Percentiles rank a stretch among this genome's conserved stretches.
Conservation (phyloP, 2,329 filamentous ascomycete species). For the Botryotinia narcissicola region DNA sequence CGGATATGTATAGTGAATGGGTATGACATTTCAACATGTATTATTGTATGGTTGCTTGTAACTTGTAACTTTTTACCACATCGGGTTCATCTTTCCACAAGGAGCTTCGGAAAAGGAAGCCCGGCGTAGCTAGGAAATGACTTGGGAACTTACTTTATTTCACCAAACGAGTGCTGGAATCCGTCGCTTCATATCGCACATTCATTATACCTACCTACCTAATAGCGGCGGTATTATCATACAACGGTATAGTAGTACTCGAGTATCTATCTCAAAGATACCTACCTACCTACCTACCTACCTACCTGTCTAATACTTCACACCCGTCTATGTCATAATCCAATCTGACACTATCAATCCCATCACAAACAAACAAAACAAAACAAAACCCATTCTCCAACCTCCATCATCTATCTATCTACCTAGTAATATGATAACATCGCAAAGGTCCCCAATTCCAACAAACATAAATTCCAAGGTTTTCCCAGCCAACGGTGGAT, state of each 20-base stretch:
- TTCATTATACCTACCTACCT: no score
- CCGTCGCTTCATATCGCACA: not conserved
- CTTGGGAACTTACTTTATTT: not conserved
- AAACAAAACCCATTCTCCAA: no score
- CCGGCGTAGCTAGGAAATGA: not conserved
- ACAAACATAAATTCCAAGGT: not conserved
- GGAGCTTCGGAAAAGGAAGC: not conserved
- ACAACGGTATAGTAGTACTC: not conserved
- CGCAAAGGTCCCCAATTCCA: not conserved
- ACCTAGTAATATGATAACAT: not conserved
- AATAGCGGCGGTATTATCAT: not conserved
- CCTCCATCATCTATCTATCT: not conserved
- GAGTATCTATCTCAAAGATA: not conserved
- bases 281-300: not conserved
- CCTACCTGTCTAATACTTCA: not conserved
- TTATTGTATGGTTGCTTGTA: not conserved
- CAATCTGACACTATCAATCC: not conserved
- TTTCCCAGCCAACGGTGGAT: not conserved
- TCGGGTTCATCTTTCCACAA: not conserved
- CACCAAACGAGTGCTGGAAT: not conserved
- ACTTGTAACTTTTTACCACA: not conserved
- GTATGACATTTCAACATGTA: not conserved
- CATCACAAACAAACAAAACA: no score
- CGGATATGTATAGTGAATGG: not conserved
- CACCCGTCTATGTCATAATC: not conserved